Base-by-base conservation (phyloP, 1,284 basidiomycete genomes). In the Pyrrhoderma lamaoense region DNA sequence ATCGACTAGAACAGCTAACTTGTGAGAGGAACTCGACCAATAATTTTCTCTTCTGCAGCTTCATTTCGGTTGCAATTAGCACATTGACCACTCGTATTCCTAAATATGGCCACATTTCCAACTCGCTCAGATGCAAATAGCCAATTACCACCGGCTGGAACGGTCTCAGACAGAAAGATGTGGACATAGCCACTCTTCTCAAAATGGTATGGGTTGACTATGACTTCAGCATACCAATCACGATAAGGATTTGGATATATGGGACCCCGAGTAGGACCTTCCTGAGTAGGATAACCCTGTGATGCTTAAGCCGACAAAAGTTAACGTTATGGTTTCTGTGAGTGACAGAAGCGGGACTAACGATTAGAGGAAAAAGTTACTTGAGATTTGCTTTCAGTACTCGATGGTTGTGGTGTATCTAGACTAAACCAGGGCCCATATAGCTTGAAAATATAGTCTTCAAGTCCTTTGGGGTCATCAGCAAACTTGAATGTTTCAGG, bases 21-120 rank as follows among this genome's bases (percentile, higher is more conserved):
- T 13, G 45, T 46, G 18, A 46, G 31, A 19, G 45, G 45, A 9
- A 46, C 31, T 19, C 36, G 45, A 9, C 45, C 45, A 19, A 36
- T n/a, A 36, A 46, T 35, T 18, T 19, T 35, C 21, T 46, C 45
- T 3, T 31, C 45, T 19, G 45, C 45, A 4, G 45, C 45, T 35
- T 46, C 45, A 31, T 18, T 9, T 34, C 22, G 18, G 45, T 21
- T 35, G 8, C 45, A 46, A 14, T 46, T 46, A 8, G 45, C 45
- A 46, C 45, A 46, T 35, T 46, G 11, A 2, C 45, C 45, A 36
- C 45, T 46, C 7, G 45, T 46, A 18, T 46, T 46, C 22, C 45
- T 46, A 31, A 46, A 46, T 16, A 46, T 37, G 16, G 25, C 45
- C 22, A 46, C 31, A 35, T 46, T 31, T 9, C 45, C 45, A 21